phyloP scores from a whole-genome alignment of 352 stramenopile genomes.

The Globisporangium rhizosaccharum region DNA sequence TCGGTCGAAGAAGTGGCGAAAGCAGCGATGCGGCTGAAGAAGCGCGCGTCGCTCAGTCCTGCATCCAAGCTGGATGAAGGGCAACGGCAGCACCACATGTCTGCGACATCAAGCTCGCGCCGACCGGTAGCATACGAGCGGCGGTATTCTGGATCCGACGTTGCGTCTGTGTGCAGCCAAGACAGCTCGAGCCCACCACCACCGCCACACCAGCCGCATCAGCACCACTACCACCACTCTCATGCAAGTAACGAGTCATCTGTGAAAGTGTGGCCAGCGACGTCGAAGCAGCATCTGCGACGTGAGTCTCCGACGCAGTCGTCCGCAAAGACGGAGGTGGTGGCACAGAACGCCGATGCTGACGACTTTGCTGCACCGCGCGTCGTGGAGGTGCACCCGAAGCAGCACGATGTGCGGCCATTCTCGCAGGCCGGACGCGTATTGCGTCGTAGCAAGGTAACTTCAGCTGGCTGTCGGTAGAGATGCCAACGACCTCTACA shows the following conservation, averaged over 20 bases:
- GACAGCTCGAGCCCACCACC: conserved; percentile 5
- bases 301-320: too few relatives aligned
- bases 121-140: conserved; percentile 13
- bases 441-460: conserved; percentile 44
- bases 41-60: conserved; percentile 18
- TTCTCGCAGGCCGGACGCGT: conserved; percentile 41
- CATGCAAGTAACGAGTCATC: not conserved
- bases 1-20: conserved; percentile 5
- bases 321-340: too few relatives aligned
- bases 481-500: too few relatives aligned
- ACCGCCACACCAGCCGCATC: not conserved
- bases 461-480: conserved; percentile 33
- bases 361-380: conserved; percentile 26
- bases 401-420: conserved; percentile 48
- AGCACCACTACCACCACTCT: not conserved
- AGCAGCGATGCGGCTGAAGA: conserved; percentile 26
- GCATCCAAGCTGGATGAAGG: conserved; percentile 9
- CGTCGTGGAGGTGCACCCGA: conserved; percentile 49
- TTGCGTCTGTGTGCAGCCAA: conserved; percentile 10
- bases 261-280: conserved; percentile 10
- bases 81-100: not conserved
- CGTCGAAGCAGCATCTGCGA: not conserved
- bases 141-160: conserved; percentile 39
- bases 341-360: not conserved
- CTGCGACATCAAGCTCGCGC: not conserved